These are phyloP conservation scores for Hypomyces perniciosus DNA, from an alignment of 2,329 filamentous ascomycete species.

Conservation along the genomic window DNA sequence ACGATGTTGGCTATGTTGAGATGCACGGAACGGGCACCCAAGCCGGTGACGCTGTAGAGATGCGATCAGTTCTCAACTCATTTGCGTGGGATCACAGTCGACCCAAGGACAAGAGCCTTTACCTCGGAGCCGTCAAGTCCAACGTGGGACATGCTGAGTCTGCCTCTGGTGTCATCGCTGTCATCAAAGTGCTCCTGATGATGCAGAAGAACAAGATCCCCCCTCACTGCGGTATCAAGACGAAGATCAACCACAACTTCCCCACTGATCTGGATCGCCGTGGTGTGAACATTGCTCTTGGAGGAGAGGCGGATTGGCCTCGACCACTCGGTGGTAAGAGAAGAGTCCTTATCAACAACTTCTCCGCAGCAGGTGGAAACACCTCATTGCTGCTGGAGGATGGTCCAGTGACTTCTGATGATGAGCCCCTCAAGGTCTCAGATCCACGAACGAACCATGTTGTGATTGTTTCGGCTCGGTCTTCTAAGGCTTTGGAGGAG, in stretches of 20 bases:
- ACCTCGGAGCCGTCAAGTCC: conserved; percentile 44
- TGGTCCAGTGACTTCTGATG: conserved; percentile 27
- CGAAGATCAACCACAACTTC: conserved; percentile 37
- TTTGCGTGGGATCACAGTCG: not conserved
- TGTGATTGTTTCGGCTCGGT: not conserved
- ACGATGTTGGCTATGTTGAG: conserved; percentile 75
- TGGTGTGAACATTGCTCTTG: conserved; percentile 31
- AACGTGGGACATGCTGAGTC: conserved; percentile 59
- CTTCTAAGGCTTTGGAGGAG: not conserved
- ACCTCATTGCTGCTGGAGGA: conserved; percentile 60
- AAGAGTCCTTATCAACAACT: conserved; percentile 58
- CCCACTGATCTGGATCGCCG: conserved; percentile 35
- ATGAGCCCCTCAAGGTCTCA: not conserved
- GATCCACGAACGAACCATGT: not conserved
- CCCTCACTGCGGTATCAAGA: conserved; percentile 49
- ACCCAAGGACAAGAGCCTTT: not conserved
- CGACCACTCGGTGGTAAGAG: conserved; percentile 11
- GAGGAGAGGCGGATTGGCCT: no score
- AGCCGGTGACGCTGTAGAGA: conserved; percentile 75
- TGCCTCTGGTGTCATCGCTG: conserved; percentile 50
- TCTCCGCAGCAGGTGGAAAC: conserved; percentile 66
- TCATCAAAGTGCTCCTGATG: conserved; percentile 59
- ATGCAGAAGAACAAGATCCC: conserved; percentile 40
- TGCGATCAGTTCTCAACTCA: conserved; percentile 56
- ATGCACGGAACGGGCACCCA: conserved; percentile 88